phyloP scores from a whole-genome alignment of 345 rosid genomes.

The Lepidium africanum region DNA sequence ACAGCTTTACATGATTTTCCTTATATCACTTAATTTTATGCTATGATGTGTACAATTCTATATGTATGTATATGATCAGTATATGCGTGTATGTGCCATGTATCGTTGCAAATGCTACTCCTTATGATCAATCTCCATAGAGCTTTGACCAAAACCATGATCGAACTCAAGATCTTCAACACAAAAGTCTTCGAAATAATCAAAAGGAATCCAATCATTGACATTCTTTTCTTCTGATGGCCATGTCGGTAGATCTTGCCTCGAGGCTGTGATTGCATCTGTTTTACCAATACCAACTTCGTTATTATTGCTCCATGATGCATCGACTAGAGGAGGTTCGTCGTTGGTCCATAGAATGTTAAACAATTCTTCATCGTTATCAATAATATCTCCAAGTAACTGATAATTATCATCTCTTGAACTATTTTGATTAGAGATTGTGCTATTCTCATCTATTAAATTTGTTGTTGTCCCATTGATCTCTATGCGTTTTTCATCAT shows the following conservation, averaged over 20 bases:
- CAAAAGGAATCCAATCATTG: constrained; percentile 6
- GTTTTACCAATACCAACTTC: not conserved
- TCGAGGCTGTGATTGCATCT: not conserved
- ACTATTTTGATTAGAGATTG: constrained; percentile 2
- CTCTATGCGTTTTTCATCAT: not conserved
- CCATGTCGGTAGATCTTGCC: constrained; percentile 7
- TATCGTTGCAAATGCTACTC: not conserved
- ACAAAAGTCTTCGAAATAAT: constrained; percentile 68
- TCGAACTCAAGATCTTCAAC: constrained; percentile 63
- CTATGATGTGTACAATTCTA: not conserved
- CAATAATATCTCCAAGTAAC: constrained; percentile 36
- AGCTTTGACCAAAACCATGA: constrained; percentile 9
- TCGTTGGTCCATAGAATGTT: constrained; percentile 56
- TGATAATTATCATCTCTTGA: not conserved
- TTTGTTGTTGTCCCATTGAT: not conserved
- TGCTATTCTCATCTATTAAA: constrained; percentile 9
- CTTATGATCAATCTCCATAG: not conserved
- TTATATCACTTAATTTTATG: not conserved
- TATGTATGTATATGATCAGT: not conserved
- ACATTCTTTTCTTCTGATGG: constrained; percentile 12
- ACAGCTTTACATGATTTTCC: constrained; percentile 8
- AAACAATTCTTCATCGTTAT: constrained; percentile 47
- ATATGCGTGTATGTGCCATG: not conserved
- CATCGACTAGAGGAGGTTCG: constrained; percentile 17
- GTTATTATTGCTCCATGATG: constrained; percentile 15